Base-by-base conservation (phyloP, 192 early-diverging fungal genomes). In the Podochytrium sp. region DNA sequence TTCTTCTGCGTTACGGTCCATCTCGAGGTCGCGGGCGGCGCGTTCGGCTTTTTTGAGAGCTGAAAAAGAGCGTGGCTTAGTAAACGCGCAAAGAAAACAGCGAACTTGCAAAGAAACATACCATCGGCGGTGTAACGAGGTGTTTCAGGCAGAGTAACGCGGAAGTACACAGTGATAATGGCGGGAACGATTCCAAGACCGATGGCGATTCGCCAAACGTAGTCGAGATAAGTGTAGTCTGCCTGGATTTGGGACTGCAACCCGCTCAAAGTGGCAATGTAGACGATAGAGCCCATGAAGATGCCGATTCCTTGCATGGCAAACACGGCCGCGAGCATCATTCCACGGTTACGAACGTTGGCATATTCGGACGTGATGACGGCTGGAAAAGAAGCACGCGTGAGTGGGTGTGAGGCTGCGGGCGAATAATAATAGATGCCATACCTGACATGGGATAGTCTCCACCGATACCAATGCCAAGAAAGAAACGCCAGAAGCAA, bases 371-470 rank as follows among this genome's bases (percentile, higher is more conserved):
- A 92, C 32, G 94, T 94, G 62, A 98, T 96, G 50, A 94, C 92
- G 34, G 94, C 93, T n/a, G n/a, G n/a, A n/a, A n/a, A n/a, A n/a
- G n/a, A n/a, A n/a, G n/a, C n/a, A n/a, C n/a, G n/a, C n/a, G n/a
- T n/a, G n/a, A n/a, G n/a, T n/a, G n/a, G n/a, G n/a, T n/a, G n/a
- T n/a, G n/a, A n/a, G n/a, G n/a, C n/a, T n/a, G n/a, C n/a, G n/a
- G n/a, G n/a, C n/a, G n/a, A n/a, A n/a, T n/a, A n/a, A n/a, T n/a
- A n/a, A n/a, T n/a, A n/a, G n/a, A n/a, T n/a, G n/a, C n/a, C n/a
- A n/a, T n/a, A n/a, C n/a, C n/a, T 12, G 95, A 96, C 55, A 97
- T 83, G 20, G 96, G 96, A 78, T 98, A 98, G 80, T 98, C 95
- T 65, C 94, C 94, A 69, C 96, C 96, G 73, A 96, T 90, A 76